A percentile compares a stretch with the other conserved stretches of the same genome.
Evolutionary conservation across 495 filamentous ascomycete species (phyloP).

Genomic region (Neurospora terricola): DNA sequence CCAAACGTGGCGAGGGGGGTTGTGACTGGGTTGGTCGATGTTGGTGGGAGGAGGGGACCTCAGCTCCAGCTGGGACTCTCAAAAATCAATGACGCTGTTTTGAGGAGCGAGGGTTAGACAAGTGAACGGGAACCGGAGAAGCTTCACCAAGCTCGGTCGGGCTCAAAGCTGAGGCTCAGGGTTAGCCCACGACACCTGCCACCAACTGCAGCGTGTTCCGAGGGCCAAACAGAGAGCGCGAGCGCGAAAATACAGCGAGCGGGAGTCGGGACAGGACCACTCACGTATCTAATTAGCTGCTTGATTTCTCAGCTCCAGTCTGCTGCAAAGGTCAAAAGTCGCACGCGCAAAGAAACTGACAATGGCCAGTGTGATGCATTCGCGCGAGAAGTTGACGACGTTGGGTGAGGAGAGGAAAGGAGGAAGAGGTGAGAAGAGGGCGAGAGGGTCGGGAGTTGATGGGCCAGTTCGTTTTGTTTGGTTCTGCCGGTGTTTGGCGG

Average conservation of each 20-base stretch:
- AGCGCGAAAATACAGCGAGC: background rate
- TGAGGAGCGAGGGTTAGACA: background rate
- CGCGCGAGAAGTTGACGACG: background rate
- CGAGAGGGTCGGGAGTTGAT: background rate
- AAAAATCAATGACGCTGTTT: background rate
- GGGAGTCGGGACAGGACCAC: background rate
- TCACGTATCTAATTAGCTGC: background rate
- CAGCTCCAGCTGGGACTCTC: background rate
- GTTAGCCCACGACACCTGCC: background rate
- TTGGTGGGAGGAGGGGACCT: background rate
- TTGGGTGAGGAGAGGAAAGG: background rate
- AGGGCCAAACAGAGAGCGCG: background rate
- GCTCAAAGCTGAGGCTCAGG: background rate
- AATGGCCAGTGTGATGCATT: background rate
- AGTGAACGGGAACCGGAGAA: background rate
- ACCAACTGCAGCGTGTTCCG: background rate
- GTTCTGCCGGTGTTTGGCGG: background rate
- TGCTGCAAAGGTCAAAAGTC: background rate
- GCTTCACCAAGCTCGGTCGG: background rate
- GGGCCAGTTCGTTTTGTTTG: background rate
- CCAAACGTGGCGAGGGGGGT: background rate
- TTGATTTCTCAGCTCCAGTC: background rate
- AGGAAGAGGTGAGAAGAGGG: background rate
- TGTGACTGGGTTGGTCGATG: background rate
- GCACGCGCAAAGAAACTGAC: background rate